phyloP scores from a whole-genome alignment of 1,284 basidiomycete species.

The Pseudomicrostroma phylloplanum region DNA sequence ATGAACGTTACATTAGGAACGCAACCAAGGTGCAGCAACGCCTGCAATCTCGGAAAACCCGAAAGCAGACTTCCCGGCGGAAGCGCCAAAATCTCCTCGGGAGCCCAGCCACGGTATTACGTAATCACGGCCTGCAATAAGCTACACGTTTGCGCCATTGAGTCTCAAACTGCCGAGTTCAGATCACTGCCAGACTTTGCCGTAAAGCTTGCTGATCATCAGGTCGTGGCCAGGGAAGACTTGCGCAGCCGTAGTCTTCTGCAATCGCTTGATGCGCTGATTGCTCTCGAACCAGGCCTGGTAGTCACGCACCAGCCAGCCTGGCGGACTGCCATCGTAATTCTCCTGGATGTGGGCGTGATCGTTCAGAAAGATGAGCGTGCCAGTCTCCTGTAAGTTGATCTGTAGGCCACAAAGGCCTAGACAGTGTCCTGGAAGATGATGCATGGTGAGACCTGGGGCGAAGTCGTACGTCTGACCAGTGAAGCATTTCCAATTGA shows the following conservation, averaged over 20 bases:
- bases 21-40: too few species aligned
- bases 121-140: too few species aligned
- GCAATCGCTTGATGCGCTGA: constrained; percentile 30
- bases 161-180: too few species aligned
- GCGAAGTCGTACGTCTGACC: constrained; percentile 35
- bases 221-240: constrained; percentile 34
- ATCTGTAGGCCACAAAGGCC: constrained; percentile 42
- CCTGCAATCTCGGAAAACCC: too few species aligned
- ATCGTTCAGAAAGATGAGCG: constrained; percentile 31
- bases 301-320: constrained; percentile 32
- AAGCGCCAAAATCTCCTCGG: too few species aligned
- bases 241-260: constrained; percentile 26
- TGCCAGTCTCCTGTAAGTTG: constrained; percentile 35
- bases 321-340: constrained; percentile 34
- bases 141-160: too few species aligned
- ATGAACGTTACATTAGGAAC: too few species aligned
- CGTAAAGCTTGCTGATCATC: not conserved
- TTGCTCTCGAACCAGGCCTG: constrained; percentile 39
- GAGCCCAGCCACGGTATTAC: too few species aligned
- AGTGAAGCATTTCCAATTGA: constrained; percentile 46
- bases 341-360: constrained; percentile 37
- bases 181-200: too few species aligned
- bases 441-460: constrained; percentile 41
- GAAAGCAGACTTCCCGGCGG: too few species aligned
- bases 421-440: constrained; percentile 44